These are phyloP conservation scores for Staphylotrichum tortipilum DNA, from an alignment of 495 filamentous ascomycete genomes.

Conservation along the genomic window DNA sequence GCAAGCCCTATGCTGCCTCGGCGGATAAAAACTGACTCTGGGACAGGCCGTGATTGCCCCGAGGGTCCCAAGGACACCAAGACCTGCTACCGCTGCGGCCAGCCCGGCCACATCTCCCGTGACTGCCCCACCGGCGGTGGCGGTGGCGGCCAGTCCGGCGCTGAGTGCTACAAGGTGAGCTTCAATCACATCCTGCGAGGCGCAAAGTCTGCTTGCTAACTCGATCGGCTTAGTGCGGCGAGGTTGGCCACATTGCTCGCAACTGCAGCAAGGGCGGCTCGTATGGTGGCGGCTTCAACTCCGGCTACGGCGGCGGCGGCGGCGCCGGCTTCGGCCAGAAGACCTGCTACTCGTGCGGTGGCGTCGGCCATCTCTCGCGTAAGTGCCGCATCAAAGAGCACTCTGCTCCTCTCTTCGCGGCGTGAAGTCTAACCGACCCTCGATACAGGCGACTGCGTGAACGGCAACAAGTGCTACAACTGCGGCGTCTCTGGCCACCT, in stretches of 20 bases:
- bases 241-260: slow-evolving; percentile 93
- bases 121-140: slow-evolving; percentile 61
- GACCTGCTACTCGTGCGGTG: slow-evolving; percentile 78
- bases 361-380: slow-evolving; percentile 92
- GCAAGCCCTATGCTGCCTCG: background rate
- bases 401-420: background rate
- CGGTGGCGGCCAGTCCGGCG: slow-evolving; percentile 30
- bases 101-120: slow-evolving; percentile 83
- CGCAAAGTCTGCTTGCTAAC: background rate
- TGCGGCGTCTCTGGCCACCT: slow-evolving; percentile 93
- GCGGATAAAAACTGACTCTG: slow-evolving; percentile 2
- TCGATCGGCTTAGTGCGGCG: slow-evolving; percentile 54
- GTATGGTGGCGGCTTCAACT: slow-evolving; percentile 39
- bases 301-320: slow-evolving; percentile 34
- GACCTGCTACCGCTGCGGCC: slow-evolving; percentile 89
- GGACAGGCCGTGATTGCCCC: slow-evolving; percentile 79
- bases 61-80: slow-evolving; percentile 79
- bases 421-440: background rate
- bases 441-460: slow-evolving; percentile 71
- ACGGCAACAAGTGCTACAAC: slow-evolving; percentile 99
- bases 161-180: slow-evolving; percentile 82
- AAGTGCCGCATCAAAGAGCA: slow-evolving; percentile 19
- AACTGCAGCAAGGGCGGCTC: slow-evolving; percentile 69
- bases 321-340: slow-evolving; percentile 50
- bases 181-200: background rate